Base-by-base conservation (phyloP, 352 stramenopile genomes). In the Globisporangium alternatum region DNA sequence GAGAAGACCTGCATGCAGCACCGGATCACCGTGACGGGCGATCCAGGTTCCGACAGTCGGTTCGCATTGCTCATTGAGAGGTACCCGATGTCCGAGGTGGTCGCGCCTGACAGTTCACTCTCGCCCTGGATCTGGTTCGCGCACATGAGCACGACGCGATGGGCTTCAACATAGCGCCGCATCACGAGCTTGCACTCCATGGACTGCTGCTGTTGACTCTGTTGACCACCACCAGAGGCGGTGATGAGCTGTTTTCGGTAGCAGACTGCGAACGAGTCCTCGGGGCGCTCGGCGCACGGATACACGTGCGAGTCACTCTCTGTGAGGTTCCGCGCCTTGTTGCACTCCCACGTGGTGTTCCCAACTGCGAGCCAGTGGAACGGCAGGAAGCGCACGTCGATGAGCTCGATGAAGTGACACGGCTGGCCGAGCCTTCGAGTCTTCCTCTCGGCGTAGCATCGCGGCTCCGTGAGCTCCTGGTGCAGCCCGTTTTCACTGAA, bases 171-270 rank as follows among this genome's bases (percentile, higher is more conserved):
- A 43, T 81, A 80, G 58, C 67, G 65, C 43, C 74, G 72, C 33
- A 81, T 53, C 52, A 70, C 73, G n/a, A 81, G 39, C 35, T 77
- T 77, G 21, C 73, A 53, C 59, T 77, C 15, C 5, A 41, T 21
- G 10, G 17, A 31, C 30, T 61, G 55, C 12, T 6, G 7, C 13
- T 62, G 41, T 33, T 49, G 51, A 3, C 37, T 25, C 4, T 39
- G 35, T 12, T 39, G n/a, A 9, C 44, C 44, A 51, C 19, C 25
- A 15, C 3, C 43, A 28, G 25, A 28, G 25, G 25, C 15, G 12
- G 12, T n/a, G 39, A 8, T 8, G 35, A 13, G 35, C n/a, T 35
- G 22, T 8, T 45, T 39, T 8, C 60, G 51, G 41, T 41, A 55
- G n/a, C n/a, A 21, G 15, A 48, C 37, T 28, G 49, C 60, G 28